Evolutionary conservation across 495 filamentous ascomycete species (phyloP), one percentile per base, ranked within the genome.

Genomic region (Penicillium subrubescens): DNA sequence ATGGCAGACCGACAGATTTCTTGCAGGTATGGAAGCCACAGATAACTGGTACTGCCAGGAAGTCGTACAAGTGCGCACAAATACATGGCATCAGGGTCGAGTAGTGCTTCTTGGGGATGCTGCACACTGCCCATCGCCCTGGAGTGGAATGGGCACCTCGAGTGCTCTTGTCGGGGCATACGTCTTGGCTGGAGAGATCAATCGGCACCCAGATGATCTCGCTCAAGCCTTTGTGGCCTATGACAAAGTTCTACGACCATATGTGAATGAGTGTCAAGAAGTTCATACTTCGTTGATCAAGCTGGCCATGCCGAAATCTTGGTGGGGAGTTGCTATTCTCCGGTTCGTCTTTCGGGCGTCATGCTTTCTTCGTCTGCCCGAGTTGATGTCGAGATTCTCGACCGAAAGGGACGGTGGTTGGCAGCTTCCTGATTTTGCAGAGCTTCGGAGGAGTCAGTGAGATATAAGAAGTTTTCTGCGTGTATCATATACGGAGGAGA

Each of bases 21-120:
- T 86, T 15, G 71, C 82, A 17, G 79, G 64, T 0, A 75, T 85
- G 62, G 71, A 71, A 11, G 25, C 74, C 3, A 68, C 82, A 0
- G 64, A 81, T 2, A 81, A 87, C 61, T 85, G 86, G 61, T 87
- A 86, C 65, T 76, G 73, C 56, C 71, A 83, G 31, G 69, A 73
- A 31, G 57, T 69, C 3, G 62, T 77, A 0, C 81, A 82, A 48
- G 75, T 87, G 8, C 76, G 77, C 39, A 65, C 78, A 25, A 61
- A 79, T 21, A 68, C 67, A 6, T 87, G 81, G 81, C 77, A 70
- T 14, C 75, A 74, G 6, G 83, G 82, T 6, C 74, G 84, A 3
- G 77, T 86, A 1, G 81, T 81, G 1, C 75, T 87, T 11, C 44
- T 88, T 12, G 87, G 84, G 1, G 87, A 89, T 69, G 82, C 87